Base-by-base conservation (phyloP, 805 yeast species). In the Starmera amethionina region DNA sequence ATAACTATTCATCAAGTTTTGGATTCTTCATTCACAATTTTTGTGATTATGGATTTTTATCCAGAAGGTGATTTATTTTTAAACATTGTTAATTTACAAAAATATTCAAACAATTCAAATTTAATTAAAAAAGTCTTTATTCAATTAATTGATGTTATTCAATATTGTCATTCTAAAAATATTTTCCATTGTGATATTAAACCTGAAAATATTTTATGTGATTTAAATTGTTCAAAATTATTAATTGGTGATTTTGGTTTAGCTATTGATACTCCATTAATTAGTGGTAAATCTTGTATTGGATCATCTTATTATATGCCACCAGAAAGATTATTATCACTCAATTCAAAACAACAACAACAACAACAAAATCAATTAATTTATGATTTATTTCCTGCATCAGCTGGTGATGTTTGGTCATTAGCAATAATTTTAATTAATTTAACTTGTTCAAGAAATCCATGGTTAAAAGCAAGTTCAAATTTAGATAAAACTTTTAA, bases 251-350 rank as follows among this genome's bases (percentile, higher is more conserved):
- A 90, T 63, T 90, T 93, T 61, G 97, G 97, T 5, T 68, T 90
- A 18, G 88, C 96, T 18, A 75, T 90, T 43, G 71, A 73, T 37
- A 70, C 73, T 10, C 63, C 68, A 33, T 61, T 54, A 42, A 70
- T 82, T 32, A 75, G 79, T 46, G 74, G 82, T 45, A 82, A 82
- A 51, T 76, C 79, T 16, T 87, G 95, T 48, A 74, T 94, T 42
- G 97, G 96, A 1, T 81, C 90, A 8, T 73, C 84, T 19, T 89
- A 85, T 60, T 88, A 88, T 63, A 88, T 89, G 96, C 83, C 96
- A 0, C 96, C 96, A 8, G 96, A 88, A 58, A 64, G 93, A 55
- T 58, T 77, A n/a, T 62, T 66, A 16, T 54, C 64, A 2, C 32
- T 56, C 32, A 61, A 60, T 34, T 30, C 41, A 51, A 15, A 58